These are phyloP conservation scores for Astragalus membranaceus DNA, from an alignment of 306 rosid species.

Conservation along the genomic window DNA sequence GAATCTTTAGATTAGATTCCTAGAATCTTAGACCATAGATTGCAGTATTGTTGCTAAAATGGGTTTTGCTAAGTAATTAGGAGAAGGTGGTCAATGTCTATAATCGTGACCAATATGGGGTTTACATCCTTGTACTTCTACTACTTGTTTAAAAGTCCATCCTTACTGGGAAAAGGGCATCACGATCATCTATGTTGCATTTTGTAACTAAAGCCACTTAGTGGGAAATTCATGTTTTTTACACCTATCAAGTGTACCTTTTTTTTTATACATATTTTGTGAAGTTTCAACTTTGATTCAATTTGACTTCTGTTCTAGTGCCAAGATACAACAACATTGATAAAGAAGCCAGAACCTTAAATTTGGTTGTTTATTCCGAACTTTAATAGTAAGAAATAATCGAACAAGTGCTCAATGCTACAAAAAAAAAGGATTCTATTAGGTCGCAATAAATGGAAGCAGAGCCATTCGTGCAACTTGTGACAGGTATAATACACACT, in stretches of 20 bases:
- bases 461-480: background rate
- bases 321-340: background rate
- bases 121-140: background rate
- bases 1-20: background rate
- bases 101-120: background rate
- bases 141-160: background rate
- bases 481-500: slow-evolving; percentile 3
- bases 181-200: background rate
- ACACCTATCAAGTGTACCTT: background rate
- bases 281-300: background rate
- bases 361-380: too few relatives aligned
- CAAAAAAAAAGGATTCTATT: background rate
- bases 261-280: background rate
- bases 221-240: background rate
- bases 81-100: background rate
- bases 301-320: background rate
- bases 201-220: background rate
- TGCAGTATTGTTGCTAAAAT: background rate
- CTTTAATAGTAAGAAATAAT: background rate
- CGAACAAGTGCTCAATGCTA: background rate
- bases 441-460: background rate
- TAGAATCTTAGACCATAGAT: background rate
- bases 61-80: background rate
- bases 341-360: background rate
- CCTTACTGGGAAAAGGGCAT: background rate